phyloP scores from a whole-genome alignment of 441 rosid genomes.

The Populus tomentosa region DNA sequence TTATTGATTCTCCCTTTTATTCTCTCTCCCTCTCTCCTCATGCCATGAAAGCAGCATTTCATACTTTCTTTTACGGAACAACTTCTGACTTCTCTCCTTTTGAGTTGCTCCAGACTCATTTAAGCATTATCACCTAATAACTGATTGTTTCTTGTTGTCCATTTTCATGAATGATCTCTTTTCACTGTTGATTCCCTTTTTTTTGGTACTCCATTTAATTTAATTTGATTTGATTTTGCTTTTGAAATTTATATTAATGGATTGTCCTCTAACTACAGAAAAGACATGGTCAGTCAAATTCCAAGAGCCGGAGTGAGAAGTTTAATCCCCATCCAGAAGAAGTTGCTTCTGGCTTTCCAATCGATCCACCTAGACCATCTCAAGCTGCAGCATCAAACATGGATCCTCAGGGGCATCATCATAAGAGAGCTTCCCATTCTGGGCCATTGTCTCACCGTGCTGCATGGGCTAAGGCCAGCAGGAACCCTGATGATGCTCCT shows the following conservation, averaged over 20 bases:
- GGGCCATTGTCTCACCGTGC: constrained; percentile 81
- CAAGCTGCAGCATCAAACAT: constrained; percentile 58
- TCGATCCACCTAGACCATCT: constrained; percentile 90
- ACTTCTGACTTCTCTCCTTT: too few species aligned
- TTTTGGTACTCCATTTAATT: background rate
- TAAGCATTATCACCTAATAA: background rate
- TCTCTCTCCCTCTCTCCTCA: background rate
- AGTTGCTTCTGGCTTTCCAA: constrained; percentile 94
- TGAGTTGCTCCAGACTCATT: background rate
- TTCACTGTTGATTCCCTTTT: background rate
- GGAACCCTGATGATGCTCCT: constrained; percentile 57
- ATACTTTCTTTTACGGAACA: background rate
- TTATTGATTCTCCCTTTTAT: background rate
- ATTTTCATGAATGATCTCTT: background rate
- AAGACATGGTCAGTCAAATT: constrained; percentile 67
- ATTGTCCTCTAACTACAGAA: constrained; percentile 40
- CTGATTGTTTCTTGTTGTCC: background rate
- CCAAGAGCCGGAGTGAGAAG: constrained; percentile 97
- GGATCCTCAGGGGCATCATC: constrained; percentile 56
- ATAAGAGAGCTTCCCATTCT: constrained; percentile 83
- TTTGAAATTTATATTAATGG: background rate
- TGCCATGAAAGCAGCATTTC: background rate
- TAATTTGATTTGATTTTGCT: background rate
- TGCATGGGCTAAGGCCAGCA: constrained; percentile 68
- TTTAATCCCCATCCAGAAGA: constrained; percentile 95